Evolutionary conservation across 495 filamentous ascomycete genomes (phyloP), one percentile per base, ranked within the genome.

Genomic region (Lasiosphaeria ovina): DNA sequence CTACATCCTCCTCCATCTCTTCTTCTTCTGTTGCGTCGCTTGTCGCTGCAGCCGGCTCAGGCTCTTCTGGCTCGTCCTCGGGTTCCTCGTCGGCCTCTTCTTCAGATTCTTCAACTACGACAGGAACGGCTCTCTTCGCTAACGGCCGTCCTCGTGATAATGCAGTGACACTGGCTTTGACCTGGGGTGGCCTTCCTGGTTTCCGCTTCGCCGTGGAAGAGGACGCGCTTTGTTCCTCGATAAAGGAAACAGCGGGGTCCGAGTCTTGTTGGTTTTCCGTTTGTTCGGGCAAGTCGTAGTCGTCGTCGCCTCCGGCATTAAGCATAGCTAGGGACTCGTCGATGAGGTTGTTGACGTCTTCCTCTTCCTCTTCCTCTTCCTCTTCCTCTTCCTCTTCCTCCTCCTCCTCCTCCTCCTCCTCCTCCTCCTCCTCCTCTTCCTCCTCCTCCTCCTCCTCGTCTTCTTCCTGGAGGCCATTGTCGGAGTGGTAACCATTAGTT

Each of bases 321-420:
- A 72, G 54, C 57, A 80, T 72, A 36, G 66, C 71, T 61, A 77
- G 69, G 36, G 74, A 71, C 60, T 76, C 72, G 10, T 74, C 71
- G 12, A 70, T 58, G 44, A 67, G 70, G 36, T 54, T 45, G 11
- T 62, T 57, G 14, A 66, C 61, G 12, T 59, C 61, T 51, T 68
- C 65, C 2, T 60, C 64, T 14, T 65, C 62, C 8, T 54, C 52
- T 32, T 63, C 63, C 6, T 71, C 68, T 14, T 66, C 62, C 12
- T 69, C 67, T 0, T 70, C 67, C 0, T 68, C 66, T n/a, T 74
- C 66, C 14, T 70, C 65, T 5, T 69, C 64, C 24, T 63, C 53
- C 3, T 51, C 56, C 33, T 68, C 63, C 48, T 69, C 62, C n/a
- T 69, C 63, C 31, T 63, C 48, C n/a, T 62, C 53, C 35, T 62